These are phyloP conservation scores for Salvia splendens DNA, from an alignment of 257 asterid species.

Conservation along the genomic window DNA sequence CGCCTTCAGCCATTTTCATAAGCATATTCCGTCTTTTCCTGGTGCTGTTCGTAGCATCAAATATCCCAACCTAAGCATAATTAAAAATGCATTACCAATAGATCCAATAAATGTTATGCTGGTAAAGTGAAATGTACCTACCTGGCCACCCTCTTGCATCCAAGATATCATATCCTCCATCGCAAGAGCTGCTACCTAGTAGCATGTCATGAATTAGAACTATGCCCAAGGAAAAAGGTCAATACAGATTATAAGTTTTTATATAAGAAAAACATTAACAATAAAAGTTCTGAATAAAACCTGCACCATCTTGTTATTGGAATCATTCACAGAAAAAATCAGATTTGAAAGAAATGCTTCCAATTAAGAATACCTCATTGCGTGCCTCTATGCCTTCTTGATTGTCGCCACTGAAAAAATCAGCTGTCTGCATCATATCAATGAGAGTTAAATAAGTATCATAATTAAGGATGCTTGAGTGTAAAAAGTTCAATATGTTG, in stretches of 20 bases:
- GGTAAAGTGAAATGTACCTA: constrained; percentile 37
- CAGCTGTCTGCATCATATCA: constrained; percentile 66
- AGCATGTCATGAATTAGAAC: constrained; percentile 80
- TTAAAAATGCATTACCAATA: constrained; percentile 34
- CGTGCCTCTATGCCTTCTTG: constrained; percentile 98
- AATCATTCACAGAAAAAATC: neutral
- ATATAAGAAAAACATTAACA: constrained; percentile 13
- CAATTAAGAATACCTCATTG: constrained; percentile 68
- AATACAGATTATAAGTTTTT: constrained; percentile 40
- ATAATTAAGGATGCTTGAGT: too few species aligned
- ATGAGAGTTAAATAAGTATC: neutral
- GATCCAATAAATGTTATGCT: constrained; percentile 23
- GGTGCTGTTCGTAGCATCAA: constrained; percentile 97
- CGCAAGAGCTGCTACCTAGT: constrained; percentile 99
- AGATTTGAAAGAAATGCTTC: neutral
- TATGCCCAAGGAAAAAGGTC: constrained; percentile 61
- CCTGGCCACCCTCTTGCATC: constrained; percentile 99
- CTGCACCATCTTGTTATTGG: constrained; percentile 20
- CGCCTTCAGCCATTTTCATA: constrained; percentile 95
- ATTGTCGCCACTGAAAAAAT: constrained; percentile 94
- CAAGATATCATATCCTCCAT: constrained; percentile 99
- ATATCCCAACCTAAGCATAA: constrained; percentile 81
- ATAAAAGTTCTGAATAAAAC: constrained; percentile 16
- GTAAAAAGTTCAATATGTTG: too few species aligned
- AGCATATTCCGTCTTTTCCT: constrained; percentile 91